phyloP scores from a whole-genome alignment of 75 land plant species.

The Pinus taeda region DNA sequence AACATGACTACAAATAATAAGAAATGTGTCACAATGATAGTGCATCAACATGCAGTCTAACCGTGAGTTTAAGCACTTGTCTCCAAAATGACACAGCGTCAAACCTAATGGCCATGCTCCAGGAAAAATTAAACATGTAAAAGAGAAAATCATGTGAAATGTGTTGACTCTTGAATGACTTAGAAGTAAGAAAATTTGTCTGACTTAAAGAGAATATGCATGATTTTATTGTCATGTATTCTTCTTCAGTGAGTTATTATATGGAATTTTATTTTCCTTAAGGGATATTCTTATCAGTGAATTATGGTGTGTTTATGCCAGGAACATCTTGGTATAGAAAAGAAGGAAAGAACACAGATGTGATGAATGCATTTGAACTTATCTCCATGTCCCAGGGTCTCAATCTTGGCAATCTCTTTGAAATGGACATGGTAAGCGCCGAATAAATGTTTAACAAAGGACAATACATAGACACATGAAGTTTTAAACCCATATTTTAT shows the following conservation, averaged over 20 bases:
- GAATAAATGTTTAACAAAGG: background rate
- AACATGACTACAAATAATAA: too few species aligned
- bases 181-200: conserved; percentile 14
- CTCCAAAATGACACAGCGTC: too few species aligned
- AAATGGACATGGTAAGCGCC: conserved; percentile 14
- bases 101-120: too few species aligned
- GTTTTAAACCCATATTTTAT: background rate
- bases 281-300: background rate
- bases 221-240: conserved; percentile 10
- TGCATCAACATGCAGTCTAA: too few species aligned
- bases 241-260: background rate
- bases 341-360: conserved; percentile 26
- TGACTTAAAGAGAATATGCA: background rate
- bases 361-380: conserved; percentile 46
- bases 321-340: conserved; percentile 34
- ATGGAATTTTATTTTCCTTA: background rate
- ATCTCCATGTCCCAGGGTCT: conserved; percentile 39
- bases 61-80: too few species aligned
- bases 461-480: background rate
- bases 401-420: conserved; percentile 33
- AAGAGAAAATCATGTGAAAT: too few species aligned
- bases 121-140: too few species aligned
- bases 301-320: conserved; percentile 7
- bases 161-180: conserved; percentile 4
- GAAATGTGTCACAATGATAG: too few species aligned